phyloP scores from a whole-genome alignment of 2,329 filamentous ascomycete species.

The Sclerotinia sclerotiorum region DNA sequence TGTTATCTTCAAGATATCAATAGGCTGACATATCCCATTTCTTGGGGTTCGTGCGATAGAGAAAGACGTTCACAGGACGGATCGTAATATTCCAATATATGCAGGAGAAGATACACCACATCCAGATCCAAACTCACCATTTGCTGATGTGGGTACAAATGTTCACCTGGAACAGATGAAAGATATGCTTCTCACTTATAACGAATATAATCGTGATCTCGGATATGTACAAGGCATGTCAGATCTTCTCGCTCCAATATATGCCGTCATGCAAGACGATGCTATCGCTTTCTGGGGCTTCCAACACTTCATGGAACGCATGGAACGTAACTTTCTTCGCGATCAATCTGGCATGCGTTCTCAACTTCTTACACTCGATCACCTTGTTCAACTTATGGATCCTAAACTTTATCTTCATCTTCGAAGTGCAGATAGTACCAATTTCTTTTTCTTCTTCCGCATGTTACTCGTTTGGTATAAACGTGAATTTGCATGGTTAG shows the following conservation, averaged over 20 bases:
- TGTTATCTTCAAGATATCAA: constrained; percentile 10
- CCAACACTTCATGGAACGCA: constrained; percentile 92
- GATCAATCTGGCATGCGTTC: constrained; percentile 96
- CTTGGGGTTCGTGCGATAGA: constrained; percentile 63
- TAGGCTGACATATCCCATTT: constrained; percentile 48
- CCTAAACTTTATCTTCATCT: constrained; percentile 91
- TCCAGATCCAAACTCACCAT: constrained; percentile 92
- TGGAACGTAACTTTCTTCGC: constrained; percentile 95
- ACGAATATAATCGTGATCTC: constrained; percentile 93
- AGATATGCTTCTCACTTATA: constrained; percentile 97
- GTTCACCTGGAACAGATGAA: constrained; percentile 99
- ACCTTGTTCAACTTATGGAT: constrained; percentile 95
- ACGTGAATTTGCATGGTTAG: constrained; percentile 87
- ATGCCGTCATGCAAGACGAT: constrained; percentile 96
- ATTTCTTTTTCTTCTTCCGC: constrained; percentile 99
- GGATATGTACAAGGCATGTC: constrained; percentile 99
- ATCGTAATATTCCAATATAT: constrained; percentile 92
- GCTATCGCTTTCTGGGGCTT: constrained; percentile 97
- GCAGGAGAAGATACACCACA: constrained; percentile 95
- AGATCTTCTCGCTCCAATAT: constrained; percentile 90
- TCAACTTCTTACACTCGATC: constrained; percentile 86
- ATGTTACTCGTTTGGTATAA: constrained; percentile 99
- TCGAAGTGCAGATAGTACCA: constrained; percentile 87
- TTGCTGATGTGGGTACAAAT: constrained; percentile 89
- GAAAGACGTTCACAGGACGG: constrained; percentile 97